Percentiles rank a stretch among this genome's conserved stretches.
Evolutionary conservation across 805 yeast species (phyloP).

Genomic region (Spathaspora arborariae): DNA sequence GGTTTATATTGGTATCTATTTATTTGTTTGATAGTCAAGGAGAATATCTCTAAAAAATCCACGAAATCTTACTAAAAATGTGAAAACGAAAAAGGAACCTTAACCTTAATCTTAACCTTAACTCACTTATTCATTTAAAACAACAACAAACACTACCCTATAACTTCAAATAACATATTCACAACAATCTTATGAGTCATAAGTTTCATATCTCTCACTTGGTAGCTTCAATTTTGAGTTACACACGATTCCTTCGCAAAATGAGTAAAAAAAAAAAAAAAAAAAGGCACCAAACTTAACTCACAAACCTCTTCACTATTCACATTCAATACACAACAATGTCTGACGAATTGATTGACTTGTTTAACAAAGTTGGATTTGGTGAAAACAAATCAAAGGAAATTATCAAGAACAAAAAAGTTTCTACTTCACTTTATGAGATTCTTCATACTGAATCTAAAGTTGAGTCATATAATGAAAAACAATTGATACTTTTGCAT

Average conservation of each 20-base stretch:
- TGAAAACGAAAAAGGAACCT: too few species aligned
- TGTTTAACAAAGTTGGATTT: conserved; percentile 54
- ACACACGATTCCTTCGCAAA: neutral
- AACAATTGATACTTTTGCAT: conserved; percentile 65
- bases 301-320: neutral
- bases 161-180: too few species aligned
- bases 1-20: too few species aligned
- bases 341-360: conserved; percentile 25
- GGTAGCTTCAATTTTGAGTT: too few species aligned
- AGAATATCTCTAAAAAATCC: too few species aligned
- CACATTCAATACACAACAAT: conserved; percentile 4
- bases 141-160: too few species aligned
- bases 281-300: neutral
- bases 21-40: too few species aligned
- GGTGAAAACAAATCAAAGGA: conserved; percentile 75
- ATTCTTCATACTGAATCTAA: conserved; percentile 46
- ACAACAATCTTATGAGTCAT: too few species aligned
- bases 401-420: conserved; percentile 81
- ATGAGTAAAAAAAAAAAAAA: neutral
- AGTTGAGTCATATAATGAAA: conserved; percentile 43
- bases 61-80: too few species aligned
- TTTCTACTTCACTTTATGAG: conserved; percentile 62
- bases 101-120: too few species aligned
- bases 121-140: too few species aligned
- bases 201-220: too few species aligned